Percentiles rank a stretch among this genome's conserved stretches.
These are phyloP conservation scores for Syzygium malaccense DNA, from an alignment of 441 rosid species.

Conservation along the genomic window DNA sequence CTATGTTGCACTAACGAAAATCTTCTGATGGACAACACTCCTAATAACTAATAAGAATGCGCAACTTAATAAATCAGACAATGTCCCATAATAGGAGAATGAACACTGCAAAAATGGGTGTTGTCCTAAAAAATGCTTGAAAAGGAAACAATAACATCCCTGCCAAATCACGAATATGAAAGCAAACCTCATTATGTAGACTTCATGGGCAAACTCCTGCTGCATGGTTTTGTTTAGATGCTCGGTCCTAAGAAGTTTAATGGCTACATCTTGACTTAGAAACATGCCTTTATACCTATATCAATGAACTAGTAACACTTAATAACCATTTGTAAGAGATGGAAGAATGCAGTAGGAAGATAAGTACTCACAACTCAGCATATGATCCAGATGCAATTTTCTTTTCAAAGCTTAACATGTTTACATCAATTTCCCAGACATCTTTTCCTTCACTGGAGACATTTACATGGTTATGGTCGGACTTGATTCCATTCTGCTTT, in stretches of 20 bases:
- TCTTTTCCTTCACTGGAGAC: constrained; percentile 25
- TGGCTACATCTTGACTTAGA: constrained; percentile 58
- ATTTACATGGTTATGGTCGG: constrained; percentile 12
- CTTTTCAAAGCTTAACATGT: constrained; percentile 34
- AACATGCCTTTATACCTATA: constrained; percentile 60
- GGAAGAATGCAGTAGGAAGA: constrained; percentile 5
- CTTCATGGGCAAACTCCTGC: constrained; percentile 65
- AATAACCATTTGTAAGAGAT: constrained; percentile 5
- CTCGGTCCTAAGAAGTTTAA: constrained; percentile 47
- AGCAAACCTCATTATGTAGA: constrained; percentile 61
- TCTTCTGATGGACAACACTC: neutral
- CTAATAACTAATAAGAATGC: neutral
- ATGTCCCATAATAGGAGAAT: neutral
- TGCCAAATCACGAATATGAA: neutral
- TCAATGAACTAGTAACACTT: constrained; percentile 12
- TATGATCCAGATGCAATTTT: constrained; percentile 49
- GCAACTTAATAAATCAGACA: neutral
- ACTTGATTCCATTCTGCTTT: constrained; percentile 24
- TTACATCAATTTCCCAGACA: constrained; percentile 61
- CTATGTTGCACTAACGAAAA: neutral
- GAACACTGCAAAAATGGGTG: neutral
- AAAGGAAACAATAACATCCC: constrained; percentile 2
- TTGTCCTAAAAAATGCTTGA: neutral
- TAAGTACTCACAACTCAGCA: constrained; percentile 51
- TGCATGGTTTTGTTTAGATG: constrained; percentile 30